A percentile compares a stretch with the other conserved stretches of the same genome.
phyloP scores from a whole-genome alignment of 139 green algal species.

The Closterium sp. region DNA sequence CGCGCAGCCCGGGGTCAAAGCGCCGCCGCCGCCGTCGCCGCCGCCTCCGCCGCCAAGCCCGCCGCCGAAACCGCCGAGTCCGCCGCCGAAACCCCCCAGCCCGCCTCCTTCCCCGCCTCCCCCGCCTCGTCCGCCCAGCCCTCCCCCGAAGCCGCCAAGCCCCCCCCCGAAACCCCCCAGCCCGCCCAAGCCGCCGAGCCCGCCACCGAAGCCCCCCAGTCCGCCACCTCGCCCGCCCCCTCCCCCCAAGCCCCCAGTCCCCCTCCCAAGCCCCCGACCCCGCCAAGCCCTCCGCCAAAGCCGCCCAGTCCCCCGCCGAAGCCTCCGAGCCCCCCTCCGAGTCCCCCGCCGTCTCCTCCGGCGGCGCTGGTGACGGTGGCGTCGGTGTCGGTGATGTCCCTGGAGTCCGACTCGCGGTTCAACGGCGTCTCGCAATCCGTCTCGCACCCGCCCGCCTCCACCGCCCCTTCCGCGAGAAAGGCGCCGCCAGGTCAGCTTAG shows the following conservation, averaged over 20 bases:
- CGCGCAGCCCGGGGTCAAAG: background rate
- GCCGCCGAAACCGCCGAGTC: background rate
- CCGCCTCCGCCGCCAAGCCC: background rate
- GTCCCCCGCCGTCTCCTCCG: background rate
- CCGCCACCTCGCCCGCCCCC: no score
- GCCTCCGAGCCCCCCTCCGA: background rate
- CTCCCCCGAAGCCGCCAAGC: background rate
- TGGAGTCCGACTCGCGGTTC: background rate
- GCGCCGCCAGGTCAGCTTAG: background rate
- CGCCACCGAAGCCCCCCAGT: background rate
- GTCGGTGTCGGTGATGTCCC: background rate
- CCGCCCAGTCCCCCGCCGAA: background rate
- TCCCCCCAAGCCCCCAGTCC: no score
- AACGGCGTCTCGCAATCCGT: background rate
- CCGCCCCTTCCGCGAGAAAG: background rate
- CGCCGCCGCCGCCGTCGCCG: background rate
- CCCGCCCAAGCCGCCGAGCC: background rate
- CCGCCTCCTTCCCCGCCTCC: background rate
- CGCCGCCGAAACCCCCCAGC: background rate
- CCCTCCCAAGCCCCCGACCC: background rate
- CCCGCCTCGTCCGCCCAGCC: background rate
- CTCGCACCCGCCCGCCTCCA: background rate
- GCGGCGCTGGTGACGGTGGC: background rate
- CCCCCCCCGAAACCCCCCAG: background rate
- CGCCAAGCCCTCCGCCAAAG: background rate